These are phyloP conservation scores for Diaporthe humulicola DNA, from an alignment of 2,329 filamentous ascomycete species.

Conservation along the genomic window DNA sequence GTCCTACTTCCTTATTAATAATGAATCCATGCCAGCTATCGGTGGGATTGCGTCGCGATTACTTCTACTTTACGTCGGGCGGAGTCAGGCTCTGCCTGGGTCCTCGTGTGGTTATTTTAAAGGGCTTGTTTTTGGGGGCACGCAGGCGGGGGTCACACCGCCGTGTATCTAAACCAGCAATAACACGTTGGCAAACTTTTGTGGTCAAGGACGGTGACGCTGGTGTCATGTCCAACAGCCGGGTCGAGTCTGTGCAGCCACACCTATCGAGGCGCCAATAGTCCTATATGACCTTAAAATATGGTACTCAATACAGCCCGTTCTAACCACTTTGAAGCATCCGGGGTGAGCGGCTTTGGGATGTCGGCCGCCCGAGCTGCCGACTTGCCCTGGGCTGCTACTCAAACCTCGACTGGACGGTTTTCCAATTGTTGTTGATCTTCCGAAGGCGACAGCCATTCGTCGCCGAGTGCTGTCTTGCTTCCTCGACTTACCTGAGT, in stretches of 20 bases:
- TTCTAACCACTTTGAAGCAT: not conserved
- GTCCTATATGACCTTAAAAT: not conserved
- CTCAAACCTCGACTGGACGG: not conserved
- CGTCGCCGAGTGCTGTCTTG: not conserved
- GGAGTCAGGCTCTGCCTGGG: not conserved
- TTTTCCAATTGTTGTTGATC: not conserved
- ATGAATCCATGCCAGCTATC: not conserved
- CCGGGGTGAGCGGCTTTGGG: too few species aligned
- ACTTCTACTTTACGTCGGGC: not conserved
- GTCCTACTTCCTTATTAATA: slow-evolving; percentile 10
- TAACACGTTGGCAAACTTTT: not conserved
- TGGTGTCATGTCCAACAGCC: not conserved
- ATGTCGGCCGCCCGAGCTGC: not conserved
- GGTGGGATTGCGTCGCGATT: not conserved
- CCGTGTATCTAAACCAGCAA: not conserved
- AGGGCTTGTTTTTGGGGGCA: not conserved
- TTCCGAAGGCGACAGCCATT: not conserved
- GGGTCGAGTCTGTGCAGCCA: not conserved
- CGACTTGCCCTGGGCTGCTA: not conserved
- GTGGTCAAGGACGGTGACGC: not conserved
- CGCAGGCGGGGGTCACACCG: not conserved
- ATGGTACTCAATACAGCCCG: not conserved
- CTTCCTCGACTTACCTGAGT: not conserved
- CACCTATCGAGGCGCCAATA: not conserved
- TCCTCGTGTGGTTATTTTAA: not conserved